A percentile compares a stretch with the other conserved stretches of the same genome.
These are phyloP conservation scores for Termitomyces sp. DNA, from an alignment of 768 basidiomycete species.

Conservation along the genomic window DNA sequence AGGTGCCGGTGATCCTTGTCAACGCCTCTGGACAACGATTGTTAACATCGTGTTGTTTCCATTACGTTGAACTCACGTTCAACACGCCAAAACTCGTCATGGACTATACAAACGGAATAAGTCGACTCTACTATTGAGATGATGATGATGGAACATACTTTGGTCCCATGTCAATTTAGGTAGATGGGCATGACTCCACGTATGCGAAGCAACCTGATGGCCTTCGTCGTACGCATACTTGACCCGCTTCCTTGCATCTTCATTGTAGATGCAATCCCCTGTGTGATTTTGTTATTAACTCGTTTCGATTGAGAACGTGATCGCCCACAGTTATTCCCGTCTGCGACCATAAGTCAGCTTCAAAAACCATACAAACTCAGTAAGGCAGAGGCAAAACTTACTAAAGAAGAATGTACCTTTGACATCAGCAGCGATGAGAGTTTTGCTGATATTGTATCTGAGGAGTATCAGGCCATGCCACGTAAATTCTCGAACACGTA, in stretches of 20 bases:
- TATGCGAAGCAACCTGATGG: slow-evolving; percentile 41
- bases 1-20: slow-evolving; percentile 28
- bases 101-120: slow-evolving; percentile 15
- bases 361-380: not conserved
- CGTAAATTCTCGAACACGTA: not conserved
- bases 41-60: too few species aligned
- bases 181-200: slow-evolving; percentile 36
- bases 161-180: slow-evolving; percentile 25
- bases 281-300: not conserved
- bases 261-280: slow-evolving; percentile 35
- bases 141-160: slow-evolving; percentile 15
- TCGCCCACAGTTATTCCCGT: slow-evolving; percentile 33
- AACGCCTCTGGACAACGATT: slow-evolving; percentile 27
- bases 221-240: slow-evolving; percentile 32
- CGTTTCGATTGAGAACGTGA: not conserved
- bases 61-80: slow-evolving; percentile 22
- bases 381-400: not conserved
- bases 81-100: slow-evolving; percentile 29
- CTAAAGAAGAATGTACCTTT: slow-evolving; percentile 33
- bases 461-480: not conserved
- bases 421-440: slow-evolving; percentile 25
- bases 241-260: slow-evolving; percentile 19
- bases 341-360: slow-evolving; percentile 9
- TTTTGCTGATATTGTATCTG: slow-evolving; percentile 20
- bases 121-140: not conserved